phyloP scores from a whole-genome alignment of 2,329 filamentous ascomycete genomes.

The Emmonsiellopsis sp. region DNA sequence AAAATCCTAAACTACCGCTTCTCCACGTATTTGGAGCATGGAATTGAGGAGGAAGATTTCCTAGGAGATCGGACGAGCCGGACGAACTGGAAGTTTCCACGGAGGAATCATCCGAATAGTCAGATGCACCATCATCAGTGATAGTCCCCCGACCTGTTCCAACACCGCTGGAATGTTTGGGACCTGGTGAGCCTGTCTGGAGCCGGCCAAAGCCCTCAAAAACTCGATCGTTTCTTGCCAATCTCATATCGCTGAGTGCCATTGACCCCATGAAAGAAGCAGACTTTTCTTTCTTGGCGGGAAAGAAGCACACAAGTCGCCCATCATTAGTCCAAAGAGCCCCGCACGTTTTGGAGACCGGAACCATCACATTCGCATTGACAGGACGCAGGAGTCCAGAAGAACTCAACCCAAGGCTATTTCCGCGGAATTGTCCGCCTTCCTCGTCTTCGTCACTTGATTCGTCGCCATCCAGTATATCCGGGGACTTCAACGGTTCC shows the following conservation, averaged over 20 bases:
- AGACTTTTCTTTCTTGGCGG: constrained; percentile 41
- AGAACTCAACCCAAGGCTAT: constrained; percentile 38
- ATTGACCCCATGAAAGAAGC: constrained; percentile 40
- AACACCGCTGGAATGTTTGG: constrained; percentile 37
- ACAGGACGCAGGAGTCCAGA: constrained; percentile 44
- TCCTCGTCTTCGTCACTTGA: constrained; percentile 74
- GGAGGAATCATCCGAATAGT: constrained; percentile 43
- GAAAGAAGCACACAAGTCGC: constrained; percentile 49
- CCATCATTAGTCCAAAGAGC: constrained; percentile 50
- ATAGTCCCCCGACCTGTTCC: constrained; percentile 29
- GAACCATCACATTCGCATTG: constrained; percentile 55
- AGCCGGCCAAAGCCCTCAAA: constrained; percentile 57
- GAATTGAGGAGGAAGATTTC: constrained; percentile 38
- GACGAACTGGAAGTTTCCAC: constrained; percentile 51
- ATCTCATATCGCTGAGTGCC: constrained; percentile 39
- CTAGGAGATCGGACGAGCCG: constrained; percentile 34
- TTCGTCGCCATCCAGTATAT: constrained; percentile 55
- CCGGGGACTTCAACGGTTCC: constrained; percentile 34
- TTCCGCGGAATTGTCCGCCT: constrained; percentile 31
- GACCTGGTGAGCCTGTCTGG: constrained; percentile 41
- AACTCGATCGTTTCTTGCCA: constrained; percentile 41
- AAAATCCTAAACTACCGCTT: constrained; percentile 43
- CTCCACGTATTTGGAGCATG: constrained; percentile 45
- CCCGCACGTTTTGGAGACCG: constrained; percentile 50
- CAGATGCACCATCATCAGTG: constrained; percentile 35